Base-by-base conservation (phyloP, 2,329 filamentous ascomycete species). In the Diaporthe humulicola region DNA sequence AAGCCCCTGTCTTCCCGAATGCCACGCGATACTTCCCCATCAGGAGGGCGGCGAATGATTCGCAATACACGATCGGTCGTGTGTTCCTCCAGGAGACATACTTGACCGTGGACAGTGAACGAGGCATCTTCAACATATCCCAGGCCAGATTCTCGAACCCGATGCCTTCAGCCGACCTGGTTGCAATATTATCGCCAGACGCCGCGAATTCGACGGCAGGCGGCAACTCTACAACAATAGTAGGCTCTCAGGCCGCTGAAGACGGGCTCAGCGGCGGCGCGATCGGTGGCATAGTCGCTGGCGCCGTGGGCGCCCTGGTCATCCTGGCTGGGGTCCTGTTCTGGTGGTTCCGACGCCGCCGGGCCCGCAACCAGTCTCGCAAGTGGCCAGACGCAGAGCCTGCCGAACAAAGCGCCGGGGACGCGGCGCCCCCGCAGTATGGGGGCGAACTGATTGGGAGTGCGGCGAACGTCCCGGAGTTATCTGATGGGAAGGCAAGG, bases 71-170 rank as follows among this genome's bases (percentile, higher is more conserved):
- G 25, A 69, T 69, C 22, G 64, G 64, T 54, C 64, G 64, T 8
- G 48, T 52, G 15, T 69, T 69, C 48, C 64, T 69, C n/a, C 64
- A 69, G 25, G 64, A 69, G 64, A 54, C 64, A 14, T 69, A 69
- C 17, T 28, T 69, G 48, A 54, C 64, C 25, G 64, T 69, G 30
- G 64, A 69, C 33, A 69, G 64, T 52, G 64, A 69, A 25, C 45
- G 64, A 8, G 64, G 64, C 8, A 33, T 69, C 48, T 69, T 69
- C 33, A 69, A 69, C 6, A 38, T 69, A 25, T 69, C 64, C n/a
- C 64, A 69, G 28, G 64, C 64, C 48, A 69, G 28, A 10, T 69
- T 69, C 4, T 52, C 64, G 8, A 69, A 69, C 30, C 64, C 64
- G 22, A 52, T 69, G 64, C 64, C 64, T 28, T 54, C 64, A 40